Conservation (phyloP, 306 rosid genomes). For the Quercus robur region DNA sequence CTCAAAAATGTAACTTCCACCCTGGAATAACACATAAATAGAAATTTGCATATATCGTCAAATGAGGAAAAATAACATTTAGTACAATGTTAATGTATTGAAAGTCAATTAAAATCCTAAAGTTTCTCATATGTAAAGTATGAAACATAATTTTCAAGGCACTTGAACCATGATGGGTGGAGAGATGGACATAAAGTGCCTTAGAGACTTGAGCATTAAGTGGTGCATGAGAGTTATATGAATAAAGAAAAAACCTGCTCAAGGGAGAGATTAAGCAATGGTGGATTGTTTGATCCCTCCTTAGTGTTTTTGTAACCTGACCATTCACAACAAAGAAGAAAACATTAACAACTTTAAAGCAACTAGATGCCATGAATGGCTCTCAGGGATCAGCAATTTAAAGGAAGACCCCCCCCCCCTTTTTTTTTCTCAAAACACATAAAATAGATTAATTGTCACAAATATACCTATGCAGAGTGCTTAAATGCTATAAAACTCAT, state of each 20-base stretch:
- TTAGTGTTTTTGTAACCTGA: constrained; percentile 77
- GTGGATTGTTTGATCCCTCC: constrained; percentile 88
- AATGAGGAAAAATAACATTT: not conserved
- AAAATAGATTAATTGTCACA: not conserved
- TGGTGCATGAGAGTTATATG: constrained; percentile 2
- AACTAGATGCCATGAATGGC: not conserved
- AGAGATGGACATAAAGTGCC: not conserved
- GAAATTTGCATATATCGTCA: not conserved
- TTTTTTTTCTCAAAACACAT: not conserved
- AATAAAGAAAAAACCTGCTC: constrained; percentile 52
- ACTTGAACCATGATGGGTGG: not conserved
- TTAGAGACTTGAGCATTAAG: not conserved
- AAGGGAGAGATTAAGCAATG: constrained; percentile 75
- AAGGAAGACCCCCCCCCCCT: not conserved
- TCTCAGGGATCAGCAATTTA: not conserved
- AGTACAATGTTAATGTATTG: not conserved
- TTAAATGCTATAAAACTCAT: not conserved
- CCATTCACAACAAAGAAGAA: constrained; percentile 9
- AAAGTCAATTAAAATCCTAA: not conserved
- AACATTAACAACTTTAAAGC: not conserved
- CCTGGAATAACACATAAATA: constrained; percentile 46
- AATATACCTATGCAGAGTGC: not conserved
- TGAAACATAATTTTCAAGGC: not conserved
- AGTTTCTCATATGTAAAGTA: not conserved
- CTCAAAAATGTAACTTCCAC: constrained; percentile 80